Conservation (phyloP, 768 basidiomycete species). For the Suillus hirtellus region DNA sequence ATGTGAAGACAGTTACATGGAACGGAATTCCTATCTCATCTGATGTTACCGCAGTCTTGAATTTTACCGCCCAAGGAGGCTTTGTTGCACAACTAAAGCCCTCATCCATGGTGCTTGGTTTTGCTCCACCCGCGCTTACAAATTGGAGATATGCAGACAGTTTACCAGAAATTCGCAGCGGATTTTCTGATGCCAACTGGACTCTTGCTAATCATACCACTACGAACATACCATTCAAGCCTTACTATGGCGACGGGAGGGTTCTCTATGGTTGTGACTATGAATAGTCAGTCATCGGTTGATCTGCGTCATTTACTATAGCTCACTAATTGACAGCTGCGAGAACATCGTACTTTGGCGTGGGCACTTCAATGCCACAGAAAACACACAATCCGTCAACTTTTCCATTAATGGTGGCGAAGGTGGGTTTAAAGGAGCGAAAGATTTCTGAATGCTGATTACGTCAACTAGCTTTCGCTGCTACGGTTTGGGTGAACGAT, state of each 20-base stretch:
- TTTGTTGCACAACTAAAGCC: slow-evolving; percentile 49
- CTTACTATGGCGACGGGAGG: slow-evolving; percentile 71
- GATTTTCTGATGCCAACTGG: slow-evolving; percentile 69
- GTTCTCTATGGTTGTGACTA: slow-evolving; percentile 88
- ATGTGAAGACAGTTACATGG: slow-evolving; percentile 62
- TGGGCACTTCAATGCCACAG: slow-evolving; percentile 71
- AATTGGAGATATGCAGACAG: slow-evolving; percentile 79
- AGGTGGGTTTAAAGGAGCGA: slow-evolving; percentile 41
- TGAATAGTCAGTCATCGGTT: slow-evolving; percentile 58
- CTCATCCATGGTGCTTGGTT: slow-evolving; percentile 29
- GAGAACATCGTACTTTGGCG: slow-evolving; percentile 83
- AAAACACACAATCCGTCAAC: slow-evolving; percentile 62
- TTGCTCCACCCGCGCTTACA: slow-evolving; percentile 49
- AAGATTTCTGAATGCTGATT: neutral
- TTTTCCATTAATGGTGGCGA: slow-evolving; percentile 80
- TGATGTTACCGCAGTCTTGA: slow-evolving; percentile 31
- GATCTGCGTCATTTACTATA: slow-evolving; percentile 11
- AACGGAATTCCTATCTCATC: slow-evolving; percentile 55
- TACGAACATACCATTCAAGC: slow-evolving; percentile 71
- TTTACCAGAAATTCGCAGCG: slow-evolving; percentile 62
- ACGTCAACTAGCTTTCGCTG: slow-evolving; percentile 61
- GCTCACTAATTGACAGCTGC: slow-evolving; percentile 48
- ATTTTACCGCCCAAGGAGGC: slow-evolving; percentile 40
- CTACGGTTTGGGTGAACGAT: slow-evolving; percentile 79
- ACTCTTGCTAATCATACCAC: slow-evolving; percentile 64